phyloP scores from a whole-genome alignment of 352 stramenopile species.

The Phytopythium boreale region DNA sequence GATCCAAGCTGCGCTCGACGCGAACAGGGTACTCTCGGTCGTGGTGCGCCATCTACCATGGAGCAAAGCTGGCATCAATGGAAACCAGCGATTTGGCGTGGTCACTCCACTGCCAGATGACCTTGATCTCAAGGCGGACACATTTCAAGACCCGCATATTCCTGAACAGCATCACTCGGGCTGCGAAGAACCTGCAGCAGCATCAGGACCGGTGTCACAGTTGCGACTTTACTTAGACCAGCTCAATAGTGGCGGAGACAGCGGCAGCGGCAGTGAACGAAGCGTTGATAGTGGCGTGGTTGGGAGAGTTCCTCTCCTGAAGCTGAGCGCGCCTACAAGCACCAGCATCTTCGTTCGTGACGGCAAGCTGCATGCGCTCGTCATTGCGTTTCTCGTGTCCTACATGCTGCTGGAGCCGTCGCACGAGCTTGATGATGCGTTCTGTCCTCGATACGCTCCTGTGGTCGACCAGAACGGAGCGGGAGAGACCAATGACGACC shows the following conservation, averaged over 20 bases:
- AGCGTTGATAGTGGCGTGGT: not conserved
- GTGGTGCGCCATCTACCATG: not conserved
- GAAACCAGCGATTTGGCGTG: not conserved
- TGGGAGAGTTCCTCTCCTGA: not conserved
- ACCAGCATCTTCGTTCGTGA: not conserved
- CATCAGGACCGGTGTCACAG: not conserved
- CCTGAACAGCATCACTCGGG: not conserved
- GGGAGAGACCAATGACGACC: not conserved
- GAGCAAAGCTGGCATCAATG: not conserved
- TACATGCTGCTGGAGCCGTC: conserved; percentile 31
- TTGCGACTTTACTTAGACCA: conserved; percentile 2
- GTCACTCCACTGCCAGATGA: not conserved
- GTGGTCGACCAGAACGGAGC: not conserved
- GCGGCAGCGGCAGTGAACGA: not conserved
- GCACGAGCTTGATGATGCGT: conserved; percentile 28
- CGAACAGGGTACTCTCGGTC: not conserved
- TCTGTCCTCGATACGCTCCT: conserved; percentile 35
- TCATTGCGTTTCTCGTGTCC: conserved; percentile 25
- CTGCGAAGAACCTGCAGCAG: not conserved
- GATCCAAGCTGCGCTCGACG: conserved; percentile 30
- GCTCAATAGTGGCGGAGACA: not conserved
- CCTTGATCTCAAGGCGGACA: too few relatives aligned
- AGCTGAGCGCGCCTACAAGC: not conserved
- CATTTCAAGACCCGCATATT: not conserved
- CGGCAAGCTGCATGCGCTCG: conserved; percentile 21